Evolutionary conservation across 352 stramenopile genomes (phyloP).

Genomic region (Pythium rhizo-oryzae): DNA sequence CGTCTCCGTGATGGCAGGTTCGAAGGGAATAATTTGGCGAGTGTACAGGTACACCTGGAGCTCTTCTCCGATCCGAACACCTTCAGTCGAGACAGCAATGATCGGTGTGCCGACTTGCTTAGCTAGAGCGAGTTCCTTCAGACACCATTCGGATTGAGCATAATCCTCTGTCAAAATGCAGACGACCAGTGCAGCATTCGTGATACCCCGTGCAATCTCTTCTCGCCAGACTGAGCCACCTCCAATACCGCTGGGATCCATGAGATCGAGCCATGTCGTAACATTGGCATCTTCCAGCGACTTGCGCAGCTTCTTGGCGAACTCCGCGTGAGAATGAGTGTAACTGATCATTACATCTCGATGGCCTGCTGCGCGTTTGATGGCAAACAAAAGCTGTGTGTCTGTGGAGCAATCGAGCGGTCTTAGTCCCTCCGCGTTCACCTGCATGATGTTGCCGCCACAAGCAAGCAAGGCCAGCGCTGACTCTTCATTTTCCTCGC

Average conservation of each 20-base stretch:
- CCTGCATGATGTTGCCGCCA: slow-evolving; percentile 77
- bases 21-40: slow-evolving; percentile 79
- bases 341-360: slow-evolving; percentile 81
- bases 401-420: slow-evolving; percentile 69
- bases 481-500: slow-evolving; percentile 71
- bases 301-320: slow-evolving; percentile 62
- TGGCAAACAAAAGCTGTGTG: slow-evolving; percentile 63
- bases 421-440: slow-evolving; percentile 56
- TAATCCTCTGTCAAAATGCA: slow-evolving; percentile 70
- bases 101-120: slow-evolving; percentile 84
- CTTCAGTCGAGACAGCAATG: slow-evolving; percentile 75
- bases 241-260: slow-evolving; percentile 65
- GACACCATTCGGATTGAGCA: slow-evolving; percentile 56
- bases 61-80: slow-evolving; percentile 71
- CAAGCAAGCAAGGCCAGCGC: slow-evolving; percentile 70
- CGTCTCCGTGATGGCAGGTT: slow-evolving; percentile 57
- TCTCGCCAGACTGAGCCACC: slow-evolving; percentile 66
- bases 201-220: slow-evolving; percentile 62
- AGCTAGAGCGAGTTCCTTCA: slow-evolving; percentile 62
- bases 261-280: slow-evolving; percentile 68
- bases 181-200: slow-evolving; percentile 58
- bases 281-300: slow-evolving; percentile 64
- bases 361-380: slow-evolving; percentile 67
- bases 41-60: slow-evolving; percentile 87
- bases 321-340: slow-evolving; percentile 65